Base-by-base conservation (phyloP, 345 rosid genomes). In the Cardamine chenopodiifolia region DNA sequence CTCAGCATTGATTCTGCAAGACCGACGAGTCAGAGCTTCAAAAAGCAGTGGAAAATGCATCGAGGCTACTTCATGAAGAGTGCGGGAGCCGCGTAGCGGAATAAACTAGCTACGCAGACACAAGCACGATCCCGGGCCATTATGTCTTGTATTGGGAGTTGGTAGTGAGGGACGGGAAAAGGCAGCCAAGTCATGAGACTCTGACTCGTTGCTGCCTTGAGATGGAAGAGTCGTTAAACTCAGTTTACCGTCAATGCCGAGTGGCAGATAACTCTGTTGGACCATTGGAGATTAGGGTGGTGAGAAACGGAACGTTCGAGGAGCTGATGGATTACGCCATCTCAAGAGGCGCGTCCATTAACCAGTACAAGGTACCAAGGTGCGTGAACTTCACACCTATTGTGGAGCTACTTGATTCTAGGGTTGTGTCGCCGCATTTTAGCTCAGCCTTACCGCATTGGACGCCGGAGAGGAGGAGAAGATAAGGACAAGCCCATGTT, bases 241-340 rank as follows among this genome's bases (percentile, higher is more conserved):
- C 99, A 5, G 99, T 92, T 29, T 95, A 95, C 68, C 72, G 97
- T 29, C 97, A 95, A 66, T 79, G 99, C 35, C 83, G 99, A 57
- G 99, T 92, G 2, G 87, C 90, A 1, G 91, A 88, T 59, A 81
- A 77, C 82, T 92, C 99, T 5, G 86, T 92, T 10, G 99, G 99
- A 17, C 87, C 97, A 0, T 65, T 95, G 9, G 97, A 92, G 77
- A 88, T 92, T 25, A 84, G 97, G 2, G 91, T 92, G 50, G 99
- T 95, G 3, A 85, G 55, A 61, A 84, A 49, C n/a, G 99, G 99
- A 7, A 95, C 99, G 26, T 95, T 95, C 71, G 99, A 95, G 75
- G 99, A 92, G 78, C 67, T 95, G 25, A 95, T 95, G 97, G 99
- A 95, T 75, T 92, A 92, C 49, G 97, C 97, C 2, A 90, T 95